These are phyloP conservation scores for Pythium volutum DNA, from an alignment of 352 stramenopile genomes.

Conservation along the genomic window DNA sequence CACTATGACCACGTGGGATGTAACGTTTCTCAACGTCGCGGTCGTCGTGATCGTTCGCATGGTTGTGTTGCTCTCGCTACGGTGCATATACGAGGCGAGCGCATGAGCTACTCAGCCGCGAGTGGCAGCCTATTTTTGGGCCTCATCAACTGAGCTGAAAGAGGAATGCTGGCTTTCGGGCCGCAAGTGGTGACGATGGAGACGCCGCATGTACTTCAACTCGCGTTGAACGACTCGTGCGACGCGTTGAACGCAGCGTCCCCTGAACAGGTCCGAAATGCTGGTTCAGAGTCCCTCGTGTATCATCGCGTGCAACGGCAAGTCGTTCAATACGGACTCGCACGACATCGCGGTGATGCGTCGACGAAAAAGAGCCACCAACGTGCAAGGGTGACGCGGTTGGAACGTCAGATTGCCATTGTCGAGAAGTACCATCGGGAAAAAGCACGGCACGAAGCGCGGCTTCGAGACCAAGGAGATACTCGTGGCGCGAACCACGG, in stretches of 20 bases:
- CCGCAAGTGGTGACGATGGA: not conserved
- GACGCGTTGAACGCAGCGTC: not conserved
- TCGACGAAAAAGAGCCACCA: constrained; percentile 14
- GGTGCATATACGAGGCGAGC: too few species aligned
- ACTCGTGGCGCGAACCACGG: not conserved
- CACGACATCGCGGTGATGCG: constrained; percentile 12
- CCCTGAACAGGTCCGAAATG: not conserved
- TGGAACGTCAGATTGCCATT: constrained; percentile 25
- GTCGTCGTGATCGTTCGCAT: too few species aligned
- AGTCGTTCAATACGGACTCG: constrained; percentile 17
- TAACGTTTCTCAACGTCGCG: too few species aligned
- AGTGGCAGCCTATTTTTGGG: constrained; percentile 13
- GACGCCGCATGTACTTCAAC: constrained; percentile 13
- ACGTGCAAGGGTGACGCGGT: constrained; percentile 5
- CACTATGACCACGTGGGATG: too few species aligned
- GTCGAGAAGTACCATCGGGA: constrained; percentile 23
- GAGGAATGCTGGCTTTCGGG: not conserved
- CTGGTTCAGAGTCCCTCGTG: constrained; percentile 15
- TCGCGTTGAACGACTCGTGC: constrained; percentile 4
- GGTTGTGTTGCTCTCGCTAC: too few species aligned
- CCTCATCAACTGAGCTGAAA: not conserved
- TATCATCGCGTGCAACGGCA: constrained; percentile 21
- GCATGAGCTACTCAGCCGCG: too few species aligned
- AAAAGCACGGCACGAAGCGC: not conserved
- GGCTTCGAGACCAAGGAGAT: not conserved